Evolutionary conservation across 1,284 basidiomycete genomes (phyloP).

Genomic region (Marasmius sp.): DNA sequence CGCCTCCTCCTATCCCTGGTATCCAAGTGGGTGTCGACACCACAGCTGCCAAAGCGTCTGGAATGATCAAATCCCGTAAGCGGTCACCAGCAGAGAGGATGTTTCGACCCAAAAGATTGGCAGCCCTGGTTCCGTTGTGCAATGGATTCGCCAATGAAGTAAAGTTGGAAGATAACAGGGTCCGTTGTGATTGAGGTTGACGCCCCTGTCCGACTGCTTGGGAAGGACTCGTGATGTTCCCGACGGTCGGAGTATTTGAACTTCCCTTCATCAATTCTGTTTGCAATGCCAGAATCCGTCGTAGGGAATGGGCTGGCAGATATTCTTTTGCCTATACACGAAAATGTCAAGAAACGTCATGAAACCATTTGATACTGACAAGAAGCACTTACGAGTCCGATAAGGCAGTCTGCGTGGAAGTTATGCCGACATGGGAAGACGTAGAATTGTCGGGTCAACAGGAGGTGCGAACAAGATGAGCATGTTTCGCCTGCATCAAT

Average conservation of each 20-base stretch:
- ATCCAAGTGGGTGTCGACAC: slow-evolving; percentile 70
- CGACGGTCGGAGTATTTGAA: slow-evolving; percentile 31
- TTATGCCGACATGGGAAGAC: slow-evolving; percentile 97
- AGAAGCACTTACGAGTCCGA: slow-evolving; percentile 70
- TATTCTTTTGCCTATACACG: slow-evolving; percentile 81
- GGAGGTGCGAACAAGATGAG: slow-evolving; percentile 71
- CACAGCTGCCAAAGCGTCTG: slow-evolving; percentile 81
- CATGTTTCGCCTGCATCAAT: slow-evolving; percentile 90
- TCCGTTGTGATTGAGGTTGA: slow-evolving; percentile 55
- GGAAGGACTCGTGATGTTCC: slow-evolving; percentile 32
- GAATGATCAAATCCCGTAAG: slow-evolving; percentile 86
- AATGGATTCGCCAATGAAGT: slow-evolving; percentile 46
- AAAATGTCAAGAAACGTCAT: slow-evolving; percentile 6
- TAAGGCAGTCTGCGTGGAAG: slow-evolving; percentile 94
- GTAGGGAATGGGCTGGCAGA: slow-evolving; percentile 76
- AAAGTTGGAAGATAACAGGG: slow-evolving; percentile 75
- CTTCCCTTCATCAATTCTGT: slow-evolving; percentile 71
- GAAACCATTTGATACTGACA: background rate
- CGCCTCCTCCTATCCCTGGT: slow-evolving; percentile 57
- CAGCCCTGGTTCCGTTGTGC: slow-evolving; percentile 59
- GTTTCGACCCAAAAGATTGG: slow-evolving; percentile 73
- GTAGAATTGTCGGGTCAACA: slow-evolving; percentile 93
- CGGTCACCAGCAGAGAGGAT: slow-evolving; percentile 87
- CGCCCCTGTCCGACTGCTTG: slow-evolving; percentile 27
- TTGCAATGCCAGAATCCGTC: slow-evolving; percentile 84